Base-by-base conservation (phyloP, 2,329 filamentous ascomycete species). In the Ascochyta pisi region DNA sequence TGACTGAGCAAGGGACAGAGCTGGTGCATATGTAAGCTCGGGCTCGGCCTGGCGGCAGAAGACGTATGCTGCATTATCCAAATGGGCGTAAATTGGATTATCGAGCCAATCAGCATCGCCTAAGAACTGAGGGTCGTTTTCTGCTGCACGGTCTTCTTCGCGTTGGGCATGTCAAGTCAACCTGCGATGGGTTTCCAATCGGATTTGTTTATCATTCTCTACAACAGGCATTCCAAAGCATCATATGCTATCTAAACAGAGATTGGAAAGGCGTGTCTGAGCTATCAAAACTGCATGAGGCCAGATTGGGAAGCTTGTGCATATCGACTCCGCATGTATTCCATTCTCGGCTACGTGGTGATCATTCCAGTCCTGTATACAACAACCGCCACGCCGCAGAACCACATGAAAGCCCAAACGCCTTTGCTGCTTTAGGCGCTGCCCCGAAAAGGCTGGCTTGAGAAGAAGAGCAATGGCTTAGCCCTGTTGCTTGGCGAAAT, bases 291-390 rank as follows among this genome's bases (percentile, higher is more conserved):
- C 60, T 62, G 63, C 64, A 63, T 54, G 49, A 49, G 33, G 50
- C 61, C 64, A 57, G 54, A 66, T 66, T 54, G 57, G 63, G 64
- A 57, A 65, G 61, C 62, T 52, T 55, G 60, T 58, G 59, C 65
- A 71, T 73, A 74, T 65, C 67, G 62, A 50, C 54, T 59, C 59
- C 60, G 54, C 57, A 67, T 71, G 66, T 70, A 70, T 54, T 62
- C 65, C 57, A 66, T 64, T 65, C 63, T 70, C 67, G 71, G 71
- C 64, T 73, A 72, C 70, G 69, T 73, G 69, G 63, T 64, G 67
- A 73, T 73, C 66, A 60, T 63, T 58, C 62, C 63, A 45, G 43
- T 57, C 50, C 37, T 63, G 60, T 61, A 61, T 65, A 67, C 55
- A 53, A 48, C 50, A 59, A 53, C 54, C 60, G 62, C 59, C 53